phyloP scores from a whole-genome alignment of 805 yeast species.

The Myxozyma melibiosi region DNA sequence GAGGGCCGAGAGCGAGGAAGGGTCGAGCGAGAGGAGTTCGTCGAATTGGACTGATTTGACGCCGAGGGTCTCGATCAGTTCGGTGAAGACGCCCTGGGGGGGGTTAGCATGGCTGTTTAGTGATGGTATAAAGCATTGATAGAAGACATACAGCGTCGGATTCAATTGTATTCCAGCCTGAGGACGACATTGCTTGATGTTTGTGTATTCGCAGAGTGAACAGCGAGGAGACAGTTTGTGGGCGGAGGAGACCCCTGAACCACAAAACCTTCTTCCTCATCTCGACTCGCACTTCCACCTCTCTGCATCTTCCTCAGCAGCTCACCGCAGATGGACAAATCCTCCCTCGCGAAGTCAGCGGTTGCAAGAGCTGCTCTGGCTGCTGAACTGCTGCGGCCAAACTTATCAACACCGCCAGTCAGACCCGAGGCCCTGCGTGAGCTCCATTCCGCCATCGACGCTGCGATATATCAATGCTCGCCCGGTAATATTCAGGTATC shows the following conservation, averaged over 20 bases:
- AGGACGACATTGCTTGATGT: slow-evolving; percentile 18
- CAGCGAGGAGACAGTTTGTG: not conserved
- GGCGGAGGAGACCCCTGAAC: not conserved
- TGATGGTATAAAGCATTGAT: not conserved
- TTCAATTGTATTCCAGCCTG: slow-evolving; percentile 65
- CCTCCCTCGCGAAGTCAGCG: slow-evolving; percentile 14
- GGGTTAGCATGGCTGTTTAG: not conserved
- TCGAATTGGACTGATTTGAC: slow-evolving; percentile 58
- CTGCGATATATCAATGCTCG: slow-evolving; percentile 12
- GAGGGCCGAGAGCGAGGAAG: slow-evolving; percentile 44
- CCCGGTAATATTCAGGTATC: slow-evolving; percentile 16
- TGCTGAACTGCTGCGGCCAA: slow-evolving; percentile 25
- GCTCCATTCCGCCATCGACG: slow-evolving; percentile 15
- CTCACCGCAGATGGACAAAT: not conserved
- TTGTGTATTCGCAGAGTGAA: not conserved
- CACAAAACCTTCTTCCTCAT: too few relatives aligned
- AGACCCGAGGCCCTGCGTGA: slow-evolving; percentile 12
- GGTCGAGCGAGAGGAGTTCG: slow-evolving; percentile 58
- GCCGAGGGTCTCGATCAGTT: slow-evolving; percentile 58
- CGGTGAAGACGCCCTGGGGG: slow-evolving; percentile 60
- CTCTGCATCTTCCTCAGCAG: too few relatives aligned
- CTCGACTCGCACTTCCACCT: too few relatives aligned
- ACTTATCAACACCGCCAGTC: not conserved
- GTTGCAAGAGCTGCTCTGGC: slow-evolving; percentile 26
- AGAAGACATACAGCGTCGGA: slow-evolving; percentile 55